Evolutionary conservation across 129 eudicot species (phyloP), one percentile per base, ranked within the genome.

Genomic region (Chrysanthemum seticuspe): DNA sequence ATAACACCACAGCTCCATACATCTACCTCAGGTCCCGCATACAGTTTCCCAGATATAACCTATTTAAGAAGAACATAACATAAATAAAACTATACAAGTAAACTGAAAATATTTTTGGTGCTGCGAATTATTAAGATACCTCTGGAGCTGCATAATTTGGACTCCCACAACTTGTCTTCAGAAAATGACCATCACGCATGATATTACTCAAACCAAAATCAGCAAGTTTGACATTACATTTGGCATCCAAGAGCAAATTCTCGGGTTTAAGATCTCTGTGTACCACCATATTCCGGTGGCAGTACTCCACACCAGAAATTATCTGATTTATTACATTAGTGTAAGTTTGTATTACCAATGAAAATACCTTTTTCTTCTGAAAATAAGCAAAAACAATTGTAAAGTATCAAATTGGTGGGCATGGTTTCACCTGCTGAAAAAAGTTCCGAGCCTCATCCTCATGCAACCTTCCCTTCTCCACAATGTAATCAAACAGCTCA

Each of bases 21-120:
- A 81, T 89, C 98, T 27, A 92, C 98, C 84, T 92, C 98, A n/a
- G 98, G 98, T 21, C 98, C 98, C 74, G 96, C 96, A 70, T 92
- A 87, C 59, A 92, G 67, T 74, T 92, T 92, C 75, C 98, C 95
- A 76, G 98, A 92, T 74, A 89, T 89, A 76, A 92, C 98, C 98
- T 92, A 68, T 6, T 47, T 60, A 63, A 5, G 47, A 40, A 31
- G 25, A 7, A 12, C 14, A 48, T 49, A 53, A 71, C 11, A 58
- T 45, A 18, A 13, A 15, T 14, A 29, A 54, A 56, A 74, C 6
- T 29, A 59, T 56, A 4, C 50, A 67, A 76, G 47, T 1, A 6
- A 40, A 40, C 47, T 40, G 47, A 40, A 40, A 40, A 40, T 40
- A 40, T 6, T 40, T 40, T 40, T 40, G 47, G 47, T 8, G 5